Evolutionary conservation across 176 grass and related monocot genomes (phyloP), one percentile per base, ranked within the genome.

Genomic region (Musa itinerans): DNA sequence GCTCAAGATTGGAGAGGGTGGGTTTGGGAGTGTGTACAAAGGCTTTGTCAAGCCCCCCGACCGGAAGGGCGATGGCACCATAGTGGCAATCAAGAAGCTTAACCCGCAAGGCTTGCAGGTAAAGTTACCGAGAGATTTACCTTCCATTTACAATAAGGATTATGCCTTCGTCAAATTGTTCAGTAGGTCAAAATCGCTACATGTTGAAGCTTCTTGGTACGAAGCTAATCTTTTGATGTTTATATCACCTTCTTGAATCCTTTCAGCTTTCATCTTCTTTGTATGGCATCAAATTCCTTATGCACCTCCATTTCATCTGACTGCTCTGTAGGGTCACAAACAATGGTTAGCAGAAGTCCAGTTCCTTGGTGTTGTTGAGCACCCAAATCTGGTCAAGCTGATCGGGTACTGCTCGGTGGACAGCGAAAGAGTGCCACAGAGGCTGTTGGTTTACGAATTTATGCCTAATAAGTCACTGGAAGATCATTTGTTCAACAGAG

Each of bases 331-430:
- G 72, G 72, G 72, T 27, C 71, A 74, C n/a, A 74, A 74, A 29
- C 72, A 74, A 74, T 74, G 72, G 72, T 19, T 74, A 24, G 54
- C 72, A 19, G 72, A 74, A 53, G 72, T 74, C 34, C 72, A 48
- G 72, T 74, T 74, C 53, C 72, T 59, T 57, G 72, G 72, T 56
- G 72, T 74, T 27, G 72, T 74, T 20, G 72, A 74, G 58, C 72
- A 74, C 72, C 72, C 53, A 58, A 74, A 74, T 59, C 72, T 74
- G 57, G 72, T 74, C 34, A 59, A 74, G 54, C 53, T 74, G 2
- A 74, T 74, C n/a, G 72, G 72, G 9, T 74, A 74, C 54, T 74
- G 53, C 53, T 22, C 72, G 16, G 72, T 29, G 12, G 72, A 74
- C 17, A 23, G 50, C 34, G 72, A 74, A 74, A 74, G 72, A 43